Base-by-base conservation (phyloP, 805 yeast species). In the Cephaloascus albidus region DNA sequence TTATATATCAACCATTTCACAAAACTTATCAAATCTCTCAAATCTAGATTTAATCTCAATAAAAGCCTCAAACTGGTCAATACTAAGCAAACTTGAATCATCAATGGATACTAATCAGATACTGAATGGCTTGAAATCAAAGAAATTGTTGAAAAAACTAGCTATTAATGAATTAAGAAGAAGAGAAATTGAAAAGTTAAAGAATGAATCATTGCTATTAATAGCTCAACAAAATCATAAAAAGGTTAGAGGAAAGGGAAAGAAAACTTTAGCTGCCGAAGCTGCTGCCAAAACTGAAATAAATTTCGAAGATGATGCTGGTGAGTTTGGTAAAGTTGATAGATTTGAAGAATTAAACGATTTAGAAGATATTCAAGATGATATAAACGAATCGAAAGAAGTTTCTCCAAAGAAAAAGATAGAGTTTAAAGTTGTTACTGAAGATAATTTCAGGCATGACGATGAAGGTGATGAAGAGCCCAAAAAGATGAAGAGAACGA, bases 41-140 rank as follows among this genome's bases (percentile, higher is more conserved):
- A 38, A 41, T 19, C 41, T 51, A 19, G 55, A 51, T 37, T 36
- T 28, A 36, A 36, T 44, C 26, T 38, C 45, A 23, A 30, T 41
- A 4, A 43, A 35, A 8, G 41, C 49, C 18, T 45, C 44, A 45
- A 48, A 48, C 39, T 39, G 50, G 34, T 39, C 43, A 36, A 45
- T 52, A 16, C 40, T 57, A 28, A 45, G 51, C 36, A 41, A 2
- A 45, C 45, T 35, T 40, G 47, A 36, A 40, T 51, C 40, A 41
- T 41, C 35, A 23, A 43, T 39, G 18, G 39, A 39, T 19, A 35
- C 44, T 33, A 37, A 34, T 18, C 30, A 15, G n/a, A 5, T 30
- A n/a, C 6, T 39, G 36, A 17, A 28, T 19, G 38, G 23, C 14
- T 15, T 10, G 19, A 19, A 33, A 26, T 18, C 20, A 20, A 31